phyloP scores from a whole-genome alignment of 2,329 filamentous ascomycete species.

The Hymenoscyphus infarciens region DNA sequence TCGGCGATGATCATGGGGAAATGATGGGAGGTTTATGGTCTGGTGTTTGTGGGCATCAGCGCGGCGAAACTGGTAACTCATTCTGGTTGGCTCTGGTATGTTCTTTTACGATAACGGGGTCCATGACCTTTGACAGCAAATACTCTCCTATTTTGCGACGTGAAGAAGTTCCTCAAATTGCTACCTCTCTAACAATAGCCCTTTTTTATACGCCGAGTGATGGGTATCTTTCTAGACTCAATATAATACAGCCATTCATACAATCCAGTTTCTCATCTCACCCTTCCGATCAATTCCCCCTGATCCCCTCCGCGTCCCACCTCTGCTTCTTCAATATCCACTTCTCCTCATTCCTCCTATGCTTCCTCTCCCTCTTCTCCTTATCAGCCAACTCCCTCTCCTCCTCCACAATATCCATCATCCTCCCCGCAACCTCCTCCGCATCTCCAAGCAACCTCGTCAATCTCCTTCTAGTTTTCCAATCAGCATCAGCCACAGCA shows the following conservation, averaged over 20 bases:
- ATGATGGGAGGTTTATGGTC: neutral
- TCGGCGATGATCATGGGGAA: neutral
- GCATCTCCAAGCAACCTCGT: conserved; percentile 33
- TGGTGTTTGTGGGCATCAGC: conserved; percentile 34
- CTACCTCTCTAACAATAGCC: neutral
- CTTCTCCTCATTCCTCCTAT: conserved; percentile 32
- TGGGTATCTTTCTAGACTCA: neutral
- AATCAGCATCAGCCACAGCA: neutral
- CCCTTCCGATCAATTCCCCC: neutral
- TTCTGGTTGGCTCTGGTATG: conserved; percentile 16
- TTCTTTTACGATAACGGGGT: conserved; percentile 17
- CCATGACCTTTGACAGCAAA: neutral
- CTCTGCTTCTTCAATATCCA: conserved; percentile 15
- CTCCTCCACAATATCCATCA: neutral
- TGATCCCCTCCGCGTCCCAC: conserved; percentile 8
- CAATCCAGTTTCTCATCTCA: neutral
- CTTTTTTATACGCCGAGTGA: neutral
- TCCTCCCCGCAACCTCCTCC: conserved; percentile 36
- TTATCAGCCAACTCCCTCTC: conserved; percentile 28
- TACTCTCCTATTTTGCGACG: neutral
- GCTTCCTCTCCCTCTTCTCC: conserved; percentile 43
- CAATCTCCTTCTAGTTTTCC: conserved; percentile 20
- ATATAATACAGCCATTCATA: neutral
- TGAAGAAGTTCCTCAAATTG: neutral
- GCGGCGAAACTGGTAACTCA: conserved; percentile 30